Conservation (phyloP, 2,329 filamentous ascomycete species). For the Thelonectria blattea region DNA sequence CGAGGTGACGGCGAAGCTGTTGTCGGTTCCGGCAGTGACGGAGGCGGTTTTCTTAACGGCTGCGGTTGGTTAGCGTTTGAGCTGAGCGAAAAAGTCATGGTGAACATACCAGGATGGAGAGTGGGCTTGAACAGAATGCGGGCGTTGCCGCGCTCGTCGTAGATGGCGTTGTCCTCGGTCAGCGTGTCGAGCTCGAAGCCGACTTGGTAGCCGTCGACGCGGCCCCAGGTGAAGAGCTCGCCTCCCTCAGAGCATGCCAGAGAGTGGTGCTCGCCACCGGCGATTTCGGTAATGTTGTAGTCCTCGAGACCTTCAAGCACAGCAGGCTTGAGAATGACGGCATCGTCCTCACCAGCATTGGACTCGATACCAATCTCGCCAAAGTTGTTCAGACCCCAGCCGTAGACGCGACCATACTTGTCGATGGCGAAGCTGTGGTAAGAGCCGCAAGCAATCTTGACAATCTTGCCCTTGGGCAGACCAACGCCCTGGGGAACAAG, state of each 20-base stretch:
- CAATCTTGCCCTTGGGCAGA: constrained; percentile 63
- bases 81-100: not conserved
- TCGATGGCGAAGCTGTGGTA: constrained; percentile 86
- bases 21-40: constrained; percentile 72
- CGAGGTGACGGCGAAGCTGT: constrained; percentile 73
- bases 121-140: constrained; percentile 64
- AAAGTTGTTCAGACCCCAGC: constrained; percentile 89
- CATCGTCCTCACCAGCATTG: constrained; percentile 59
- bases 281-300: constrained; percentile 70
- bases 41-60: constrained; percentile 58
- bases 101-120: constrained; percentile 48
- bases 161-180: constrained; percentile 60
- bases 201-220: constrained; percentile 58
- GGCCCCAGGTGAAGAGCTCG: constrained; percentile 66
- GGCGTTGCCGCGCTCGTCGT: constrained; percentile 66
- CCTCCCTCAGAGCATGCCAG: constrained; percentile 64
- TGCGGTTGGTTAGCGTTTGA: constrained; percentile 23
- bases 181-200: constrained; percentile 62
- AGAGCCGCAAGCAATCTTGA: constrained; percentile 65
- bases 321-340: constrained; percentile 74
- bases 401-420: constrained; percentile 72
- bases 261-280: constrained; percentile 78
- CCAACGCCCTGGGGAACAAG: constrained; percentile 66
- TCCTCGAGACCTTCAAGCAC: constrained; percentile 69
- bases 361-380: constrained; percentile 74